phyloP scores from a whole-genome alignment of 768 basidiomycete genomes.

The Inosperma sp. region DNA sequence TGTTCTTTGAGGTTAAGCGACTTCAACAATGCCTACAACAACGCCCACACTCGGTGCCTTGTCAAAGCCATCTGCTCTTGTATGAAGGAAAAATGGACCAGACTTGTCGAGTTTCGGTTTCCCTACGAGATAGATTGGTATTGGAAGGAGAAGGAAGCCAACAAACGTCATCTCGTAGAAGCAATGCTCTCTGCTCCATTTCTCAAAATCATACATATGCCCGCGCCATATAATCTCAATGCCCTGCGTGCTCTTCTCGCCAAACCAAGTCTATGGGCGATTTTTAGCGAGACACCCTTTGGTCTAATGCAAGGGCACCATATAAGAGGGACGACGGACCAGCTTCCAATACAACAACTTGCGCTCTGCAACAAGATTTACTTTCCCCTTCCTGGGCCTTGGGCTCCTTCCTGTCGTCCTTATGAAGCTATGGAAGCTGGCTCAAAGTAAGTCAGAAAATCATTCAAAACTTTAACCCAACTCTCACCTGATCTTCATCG shows the following conservation, averaged over 20 bases:
- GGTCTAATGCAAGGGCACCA: no score
- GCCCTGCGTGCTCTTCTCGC: no score
- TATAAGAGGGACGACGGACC: no score
- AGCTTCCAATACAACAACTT: not conserved
- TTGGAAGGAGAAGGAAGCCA: not conserved
- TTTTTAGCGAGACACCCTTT: no score
- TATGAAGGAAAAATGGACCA: no score
- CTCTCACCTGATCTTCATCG: not conserved
- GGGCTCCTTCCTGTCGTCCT: not conserved
- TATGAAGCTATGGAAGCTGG: not conserved
- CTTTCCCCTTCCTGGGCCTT: not conserved
- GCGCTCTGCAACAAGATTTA: not conserved
- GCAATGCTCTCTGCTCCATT: not conserved
- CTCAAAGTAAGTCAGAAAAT: not conserved
- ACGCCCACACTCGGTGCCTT: not conserved
- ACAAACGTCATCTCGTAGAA: not conserved
- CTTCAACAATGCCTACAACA: not conserved
- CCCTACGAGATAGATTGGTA: no score
- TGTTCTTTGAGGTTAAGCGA: not conserved
- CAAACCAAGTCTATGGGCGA: no score
- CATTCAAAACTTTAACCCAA: conserved; percentile 1
- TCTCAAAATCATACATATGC: not conserved
- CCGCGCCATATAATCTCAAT: no score
- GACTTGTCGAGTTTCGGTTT: no score
- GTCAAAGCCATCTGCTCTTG: not conserved